phyloP scores from a whole-genome alignment of 75 land plant genomes.

The Isoetes taiwanensis region DNA sequence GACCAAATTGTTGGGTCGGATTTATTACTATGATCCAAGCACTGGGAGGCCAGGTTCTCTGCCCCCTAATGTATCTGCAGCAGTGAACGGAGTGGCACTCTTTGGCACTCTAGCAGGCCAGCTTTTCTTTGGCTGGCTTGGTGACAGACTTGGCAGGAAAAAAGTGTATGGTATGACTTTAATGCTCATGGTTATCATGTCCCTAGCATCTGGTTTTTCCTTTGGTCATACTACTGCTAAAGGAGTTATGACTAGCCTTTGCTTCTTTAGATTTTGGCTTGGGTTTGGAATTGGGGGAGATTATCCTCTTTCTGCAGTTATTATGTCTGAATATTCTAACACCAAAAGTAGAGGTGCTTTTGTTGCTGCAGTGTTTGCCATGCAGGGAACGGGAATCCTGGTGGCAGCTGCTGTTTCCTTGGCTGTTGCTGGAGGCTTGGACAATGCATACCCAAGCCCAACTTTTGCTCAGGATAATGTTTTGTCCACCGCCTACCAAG shows the following conservation, averaged over 20 bases:
- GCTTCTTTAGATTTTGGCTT: conserved; percentile 45
- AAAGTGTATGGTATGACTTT: conserved; percentile 12
- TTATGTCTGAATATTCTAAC: conserved; percentile 37
- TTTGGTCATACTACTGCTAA: conserved; percentile 29
- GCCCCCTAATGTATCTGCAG: background rate
- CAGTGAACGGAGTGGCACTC: conserved; percentile 6
- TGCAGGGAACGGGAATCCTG: conserved; percentile 51
- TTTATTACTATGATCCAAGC: background rate
- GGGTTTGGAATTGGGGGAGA: conserved; percentile 41
- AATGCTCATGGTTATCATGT: conserved; percentile 12
- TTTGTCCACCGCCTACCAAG: conserved; percentile 18
- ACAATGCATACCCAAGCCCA: conserved; percentile 1
- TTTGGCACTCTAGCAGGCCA: background rate
- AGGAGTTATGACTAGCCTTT: conserved; percentile 38
- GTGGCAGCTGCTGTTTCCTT: conserved; percentile 18
- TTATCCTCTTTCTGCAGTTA: conserved; percentile 20
- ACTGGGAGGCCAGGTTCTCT: background rate
- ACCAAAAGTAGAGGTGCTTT: conserved; percentile 31
- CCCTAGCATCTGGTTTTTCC: conserved; percentile 40
- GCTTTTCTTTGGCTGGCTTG: conserved; percentile 18
- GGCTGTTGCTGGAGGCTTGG: conserved; percentile 23
- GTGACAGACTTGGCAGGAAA: conserved; percentile 16
- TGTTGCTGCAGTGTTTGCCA: conserved; percentile 35
- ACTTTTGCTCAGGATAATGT: conserved; percentile 10
- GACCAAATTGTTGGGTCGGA: background rate